These are phyloP conservation scores for Camelina sativa DNA, from an alignment of 345 rosid genomes.

Conservation along the genomic window DNA sequence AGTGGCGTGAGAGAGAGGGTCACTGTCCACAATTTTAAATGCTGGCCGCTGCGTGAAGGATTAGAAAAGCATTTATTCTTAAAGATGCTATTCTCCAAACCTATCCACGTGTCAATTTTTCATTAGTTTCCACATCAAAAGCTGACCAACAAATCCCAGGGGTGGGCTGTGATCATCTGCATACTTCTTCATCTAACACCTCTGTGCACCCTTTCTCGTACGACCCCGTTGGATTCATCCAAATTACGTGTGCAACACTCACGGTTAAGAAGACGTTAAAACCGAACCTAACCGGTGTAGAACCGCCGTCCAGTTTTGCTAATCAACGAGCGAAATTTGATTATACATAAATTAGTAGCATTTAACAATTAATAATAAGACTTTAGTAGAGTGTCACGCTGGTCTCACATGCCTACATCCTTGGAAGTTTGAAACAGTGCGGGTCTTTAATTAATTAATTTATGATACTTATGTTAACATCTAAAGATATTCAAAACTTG, in stretches of 20 bases:
- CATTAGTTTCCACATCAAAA: slow-evolving; percentile 32
- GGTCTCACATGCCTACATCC: slow-evolving; percentile 43
- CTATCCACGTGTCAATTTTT: slow-evolving; percentile 23
- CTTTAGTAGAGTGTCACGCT: slow-evolving; percentile 37
- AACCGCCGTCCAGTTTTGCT: slow-evolving; percentile 1
- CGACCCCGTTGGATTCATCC: slow-evolving; percentile 37
- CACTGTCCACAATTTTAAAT: slow-evolving; percentile 39
- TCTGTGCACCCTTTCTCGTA: slow-evolving; percentile 3
- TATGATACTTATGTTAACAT: slow-evolving; percentile 40
- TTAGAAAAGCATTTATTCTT: slow-evolving; percentile 48
- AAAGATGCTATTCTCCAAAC: slow-evolving; percentile 41
- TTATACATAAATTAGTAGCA: not conserved
- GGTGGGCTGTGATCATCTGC: slow-evolving; percentile 24
- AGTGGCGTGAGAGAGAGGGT: slow-evolving; percentile 35
- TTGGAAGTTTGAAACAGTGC: slow-evolving; percentile 25
- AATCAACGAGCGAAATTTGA: slow-evolving; percentile 22
- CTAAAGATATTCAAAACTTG: slow-evolving; percentile 41
- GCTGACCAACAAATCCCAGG: slow-evolving; percentile 35
- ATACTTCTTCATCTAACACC: not conserved
- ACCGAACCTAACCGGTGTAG: slow-evolving; percentile 24
- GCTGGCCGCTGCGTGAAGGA: slow-evolving; percentile 45
- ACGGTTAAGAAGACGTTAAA: not conserved
- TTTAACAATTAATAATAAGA: not conserved
- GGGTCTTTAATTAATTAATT: slow-evolving; percentile 7
- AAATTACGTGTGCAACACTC: slow-evolving; percentile 34